A percentile compares a stretch with the other conserved stretches of the same genome.
Conservation (phyloP, 495 filamentous ascomycete genomes). For the Penicillium lagena region DNA sequence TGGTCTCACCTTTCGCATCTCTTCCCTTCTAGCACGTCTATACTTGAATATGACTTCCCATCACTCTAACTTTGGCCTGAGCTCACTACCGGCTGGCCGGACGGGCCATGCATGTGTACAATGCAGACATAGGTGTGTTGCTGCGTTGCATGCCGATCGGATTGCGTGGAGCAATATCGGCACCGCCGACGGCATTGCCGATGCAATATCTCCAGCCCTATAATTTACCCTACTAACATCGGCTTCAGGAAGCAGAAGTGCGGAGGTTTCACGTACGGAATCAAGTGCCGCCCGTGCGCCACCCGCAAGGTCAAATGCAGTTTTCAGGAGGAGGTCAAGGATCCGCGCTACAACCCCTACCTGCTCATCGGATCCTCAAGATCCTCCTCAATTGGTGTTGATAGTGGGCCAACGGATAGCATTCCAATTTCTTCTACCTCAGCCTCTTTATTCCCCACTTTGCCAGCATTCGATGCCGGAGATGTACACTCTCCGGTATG, state of each 20-base stretch:
- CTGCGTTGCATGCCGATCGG: too few species aligned
- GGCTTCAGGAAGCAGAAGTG: background rate
- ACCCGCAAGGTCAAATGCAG: conserved; percentile 2
- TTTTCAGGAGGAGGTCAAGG: conserved; percentile 2
- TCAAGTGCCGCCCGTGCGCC: conserved; percentile 2
- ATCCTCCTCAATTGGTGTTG: background rate
- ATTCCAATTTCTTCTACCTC: too few species aligned
- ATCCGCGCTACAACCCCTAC: background rate
- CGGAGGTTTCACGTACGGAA: background rate
- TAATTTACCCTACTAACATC: background rate
- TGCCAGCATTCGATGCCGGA: too few species aligned
- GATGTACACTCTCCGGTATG: too few species aligned
- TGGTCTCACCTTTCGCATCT: too few species aligned
- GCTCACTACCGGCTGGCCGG: background rate
- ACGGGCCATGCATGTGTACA: conserved; percentile 1
- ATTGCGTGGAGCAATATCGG: too few species aligned
- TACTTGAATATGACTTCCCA: too few species aligned
- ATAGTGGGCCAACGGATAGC: too few species aligned
- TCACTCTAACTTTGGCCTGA: too few species aligned
- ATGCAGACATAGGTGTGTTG: conserved; percentile 1
- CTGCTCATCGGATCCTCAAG: background rate
- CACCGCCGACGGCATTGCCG: too few species aligned
- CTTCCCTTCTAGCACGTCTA: too few species aligned
- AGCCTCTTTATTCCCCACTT: background rate
- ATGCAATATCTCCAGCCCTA: too few species aligned